These are phyloP conservation scores for Arthromyces matolae DNA, from an alignment of 768 basidiomycete species.

Conservation along the genomic window DNA sequence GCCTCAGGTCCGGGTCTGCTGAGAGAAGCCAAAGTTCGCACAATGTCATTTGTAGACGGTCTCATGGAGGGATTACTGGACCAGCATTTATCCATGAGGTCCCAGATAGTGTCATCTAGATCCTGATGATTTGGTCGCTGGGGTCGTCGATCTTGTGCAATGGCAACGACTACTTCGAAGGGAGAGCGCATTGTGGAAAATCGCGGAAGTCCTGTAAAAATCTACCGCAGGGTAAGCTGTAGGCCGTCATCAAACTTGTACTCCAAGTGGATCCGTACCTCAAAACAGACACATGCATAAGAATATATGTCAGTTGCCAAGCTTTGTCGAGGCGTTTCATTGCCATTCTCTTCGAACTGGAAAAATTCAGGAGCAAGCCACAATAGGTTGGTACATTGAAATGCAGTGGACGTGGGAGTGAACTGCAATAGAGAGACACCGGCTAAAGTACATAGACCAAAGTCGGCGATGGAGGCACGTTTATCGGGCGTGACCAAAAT, in stretches of 20 bases:
- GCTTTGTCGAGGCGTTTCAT: constrained; percentile 3
- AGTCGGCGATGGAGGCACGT: constrained; percentile 14
- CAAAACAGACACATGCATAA: constrained; percentile 7
- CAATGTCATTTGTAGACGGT: background rate
- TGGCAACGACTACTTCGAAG: constrained; percentile 4
- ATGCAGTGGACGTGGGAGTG: constrained; percentile 3
- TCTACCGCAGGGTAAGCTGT: background rate
- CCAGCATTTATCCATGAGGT: constrained; percentile 10
- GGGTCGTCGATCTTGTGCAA: constrained; percentile 2
- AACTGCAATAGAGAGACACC: constrained; percentile 6
- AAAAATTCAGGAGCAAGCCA: constrained; percentile 13
- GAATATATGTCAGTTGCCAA: constrained; percentile 10
- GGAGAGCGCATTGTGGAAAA: constrained; percentile 1
- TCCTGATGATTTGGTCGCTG: background rate
- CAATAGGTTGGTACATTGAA: constrained; percentile 2
- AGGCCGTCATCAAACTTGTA: background rate
- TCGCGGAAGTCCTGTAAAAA: constrained; percentile 8
- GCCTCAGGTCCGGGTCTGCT: background rate
- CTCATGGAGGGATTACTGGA: background rate
- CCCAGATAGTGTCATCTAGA: constrained; percentile 5
- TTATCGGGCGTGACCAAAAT: constrained; percentile 9
- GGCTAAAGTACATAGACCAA: constrained; percentile 7
- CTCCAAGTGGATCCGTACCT: constrained; percentile 1
- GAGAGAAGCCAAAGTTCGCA: background rate
- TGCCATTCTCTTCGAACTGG: constrained; percentile 2